Percentiles rank a stretch among this genome's conserved stretches.
phyloP scores from a whole-genome alignment of 257 asterid species.

The Haberlea rhodopensis region DNA sequence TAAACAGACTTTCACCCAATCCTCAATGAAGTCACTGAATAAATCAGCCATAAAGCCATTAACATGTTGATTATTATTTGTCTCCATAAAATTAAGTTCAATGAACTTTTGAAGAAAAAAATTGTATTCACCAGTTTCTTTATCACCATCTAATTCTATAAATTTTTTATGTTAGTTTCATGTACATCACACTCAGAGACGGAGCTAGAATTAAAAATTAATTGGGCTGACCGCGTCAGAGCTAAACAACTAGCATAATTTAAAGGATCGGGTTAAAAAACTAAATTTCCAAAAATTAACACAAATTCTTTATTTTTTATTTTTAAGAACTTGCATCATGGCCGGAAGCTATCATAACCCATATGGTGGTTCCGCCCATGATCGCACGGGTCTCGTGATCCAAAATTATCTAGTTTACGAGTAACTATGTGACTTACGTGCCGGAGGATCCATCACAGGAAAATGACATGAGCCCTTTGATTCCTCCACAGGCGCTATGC shows the following conservation, averaged over 20 bases:
- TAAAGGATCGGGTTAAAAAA: too few relatives aligned
- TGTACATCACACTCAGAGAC: too few relatives aligned
- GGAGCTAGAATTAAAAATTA: too few relatives aligned
- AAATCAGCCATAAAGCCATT: background rate
- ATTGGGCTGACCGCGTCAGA: too few relatives aligned
- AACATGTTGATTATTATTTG: too few relatives aligned
- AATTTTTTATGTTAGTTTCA: too few relatives aligned
- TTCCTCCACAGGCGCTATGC: constrained; percentile 96
- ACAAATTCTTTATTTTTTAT: too few relatives aligned
- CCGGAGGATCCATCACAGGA: constrained; percentile 58
- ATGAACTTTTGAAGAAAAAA: background rate
- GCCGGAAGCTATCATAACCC: too few relatives aligned
- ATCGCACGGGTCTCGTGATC: background rate
- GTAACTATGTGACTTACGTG: constrained; percentile 45
- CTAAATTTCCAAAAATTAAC: too few relatives aligned
- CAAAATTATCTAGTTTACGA: background rate
- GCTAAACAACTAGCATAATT: too few relatives aligned
- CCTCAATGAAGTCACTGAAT: constrained; percentile 86
- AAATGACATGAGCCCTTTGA: constrained; percentile 93
- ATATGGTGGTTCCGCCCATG: too few relatives aligned
- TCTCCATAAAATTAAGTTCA: background rate
- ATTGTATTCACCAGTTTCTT: background rate
- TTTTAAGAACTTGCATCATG: too few relatives aligned
- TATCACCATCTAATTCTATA: background rate
- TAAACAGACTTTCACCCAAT: constrained; percentile 78